Evolutionary conservation across 495 filamentous ascomycete genomes (phyloP).

Genomic region (Paragyromitra xinjiangensis): DNA sequence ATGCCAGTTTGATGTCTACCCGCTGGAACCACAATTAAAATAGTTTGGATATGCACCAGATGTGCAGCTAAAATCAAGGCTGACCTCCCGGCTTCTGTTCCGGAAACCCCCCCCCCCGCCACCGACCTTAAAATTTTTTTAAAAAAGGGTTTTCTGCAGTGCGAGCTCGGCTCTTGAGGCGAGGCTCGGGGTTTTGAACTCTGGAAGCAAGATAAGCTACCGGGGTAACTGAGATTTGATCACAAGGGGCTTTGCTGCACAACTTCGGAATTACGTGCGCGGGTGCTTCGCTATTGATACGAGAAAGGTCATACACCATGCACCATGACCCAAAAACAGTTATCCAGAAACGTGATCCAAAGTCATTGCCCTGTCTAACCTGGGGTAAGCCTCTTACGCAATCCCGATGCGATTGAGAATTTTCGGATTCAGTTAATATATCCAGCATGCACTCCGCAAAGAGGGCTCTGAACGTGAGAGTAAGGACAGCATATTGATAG

Average conservation of each 20-base stretch:
- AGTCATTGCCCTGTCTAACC: neutral
- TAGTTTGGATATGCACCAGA: slow-evolving; percentile 9
- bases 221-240: neutral
- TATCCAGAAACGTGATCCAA: neutral
- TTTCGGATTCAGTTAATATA: neutral
- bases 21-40: slow-evolving; percentile 5
- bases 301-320: neutral
- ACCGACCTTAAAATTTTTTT: neutral
- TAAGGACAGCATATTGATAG: neutral
- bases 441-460: too few species aligned
- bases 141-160: slow-evolving; percentile 17
- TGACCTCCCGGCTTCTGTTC: slow-evolving; percentile 25
- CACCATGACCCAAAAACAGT: neutral
- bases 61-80: slow-evolving; percentile 26
- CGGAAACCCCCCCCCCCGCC: slow-evolving; percentile 27
- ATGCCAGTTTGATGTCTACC: slow-evolving; percentile 21
- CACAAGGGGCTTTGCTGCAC: slow-evolving; percentile 4
- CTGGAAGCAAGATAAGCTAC: neutral
- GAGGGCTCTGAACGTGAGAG: neutral
- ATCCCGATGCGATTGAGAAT: neutral
- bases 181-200: neutral
- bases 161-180: neutral
- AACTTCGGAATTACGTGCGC: neutral
- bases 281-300: neutral
- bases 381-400: slow-evolving; percentile 22